These are phyloP conservation scores for Gossypium lobatum DNA, from an alignment of 441 rosid species.

Conservation along the genomic window DNA sequence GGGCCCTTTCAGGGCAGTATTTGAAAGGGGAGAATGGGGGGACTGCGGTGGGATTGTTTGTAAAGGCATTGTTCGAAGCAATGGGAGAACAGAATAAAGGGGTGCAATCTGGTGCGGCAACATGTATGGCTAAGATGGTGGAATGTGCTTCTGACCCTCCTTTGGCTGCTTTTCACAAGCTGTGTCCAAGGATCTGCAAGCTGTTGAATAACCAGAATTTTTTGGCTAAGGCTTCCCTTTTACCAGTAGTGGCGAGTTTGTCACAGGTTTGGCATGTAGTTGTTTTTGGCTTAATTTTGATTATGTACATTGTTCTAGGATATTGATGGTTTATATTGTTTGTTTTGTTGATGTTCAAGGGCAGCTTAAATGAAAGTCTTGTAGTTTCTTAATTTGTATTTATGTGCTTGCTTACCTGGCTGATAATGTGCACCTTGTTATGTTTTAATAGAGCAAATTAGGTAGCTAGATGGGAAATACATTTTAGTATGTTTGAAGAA, in stretches of 20 bases:
- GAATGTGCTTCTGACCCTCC: slow-evolving; percentile 65
- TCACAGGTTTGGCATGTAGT: slow-evolving; percentile 61
- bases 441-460: not conserved
- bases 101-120: slow-evolving; percentile 88
- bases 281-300: slow-evolving; percentile 6
- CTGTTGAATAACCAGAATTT: slow-evolving; percentile 74
- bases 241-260: slow-evolving; percentile 71
- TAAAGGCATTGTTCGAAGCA: slow-evolving; percentile 82
- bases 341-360: slow-evolving; percentile 1
- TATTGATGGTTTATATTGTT: slow-evolving; percentile 4
- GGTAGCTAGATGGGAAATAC: not conserved
- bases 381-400: slow-evolving; percentile 4
- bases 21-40: slow-evolving; percentile 47
- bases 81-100: slow-evolving; percentile 95
- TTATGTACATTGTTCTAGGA: not conserved
- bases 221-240: slow-evolving; percentile 70
- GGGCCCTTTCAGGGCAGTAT: slow-evolving; percentile 59
- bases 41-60: slow-evolving; percentile 60
- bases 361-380: not conserved
- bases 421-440: not conserved
- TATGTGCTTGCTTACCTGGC: not conserved
- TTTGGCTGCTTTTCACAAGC: slow-evolving; percentile 57
- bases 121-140: slow-evolving; percentile 88
- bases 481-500: not conserved
- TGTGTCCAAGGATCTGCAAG: slow-evolving; percentile 87